These are phyloP conservation scores for Pleurotus tuoliensis DNA, from an alignment of 768 basidiomycete genomes.

Conservation along the genomic window DNA sequence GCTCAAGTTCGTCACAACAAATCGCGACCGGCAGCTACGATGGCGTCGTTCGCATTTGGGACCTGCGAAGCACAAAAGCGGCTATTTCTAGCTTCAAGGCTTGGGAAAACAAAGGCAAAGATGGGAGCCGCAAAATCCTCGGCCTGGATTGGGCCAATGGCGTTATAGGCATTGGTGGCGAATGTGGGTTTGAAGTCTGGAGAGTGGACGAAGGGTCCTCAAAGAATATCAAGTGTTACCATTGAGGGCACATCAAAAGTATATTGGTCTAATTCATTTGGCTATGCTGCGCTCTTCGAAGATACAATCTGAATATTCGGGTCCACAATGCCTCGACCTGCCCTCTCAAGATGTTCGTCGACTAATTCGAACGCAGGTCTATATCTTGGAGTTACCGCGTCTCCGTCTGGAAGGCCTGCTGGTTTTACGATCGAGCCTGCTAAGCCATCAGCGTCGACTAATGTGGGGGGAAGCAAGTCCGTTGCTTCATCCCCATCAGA, in stretches of 20 bases:
- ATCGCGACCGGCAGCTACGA: conserved; percentile 75
- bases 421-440: no score
- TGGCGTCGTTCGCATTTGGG: conserved; percentile 75
- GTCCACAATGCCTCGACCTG: conserved; percentile 40
- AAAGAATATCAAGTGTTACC: no score
- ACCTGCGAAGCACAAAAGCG: conserved; percentile 63
- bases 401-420: no score
- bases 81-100: conserved; percentile 62
- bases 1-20: conserved; percentile 34
- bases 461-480: neutral
- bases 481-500: conserved; percentile 10
- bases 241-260: no score
- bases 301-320: neutral
- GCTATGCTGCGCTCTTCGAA: neutral
- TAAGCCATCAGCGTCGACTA: no score
- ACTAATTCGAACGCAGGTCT: conserved; percentile 77
- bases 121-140: conserved; percentile 46
- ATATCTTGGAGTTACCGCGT: conserved; percentile 31
- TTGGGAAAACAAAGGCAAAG: conserved; percentile 44
- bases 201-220: conserved; percentile 37
- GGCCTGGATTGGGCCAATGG: conserved; percentile 65
- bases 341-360: conserved; percentile 73
- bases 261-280: no score
- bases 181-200: conserved; percentile 66
- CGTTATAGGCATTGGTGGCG: conserved; percentile 56